phyloP scores from a whole-genome alignment of 805 yeast genomes.

The Starmera pachycereana region DNA sequence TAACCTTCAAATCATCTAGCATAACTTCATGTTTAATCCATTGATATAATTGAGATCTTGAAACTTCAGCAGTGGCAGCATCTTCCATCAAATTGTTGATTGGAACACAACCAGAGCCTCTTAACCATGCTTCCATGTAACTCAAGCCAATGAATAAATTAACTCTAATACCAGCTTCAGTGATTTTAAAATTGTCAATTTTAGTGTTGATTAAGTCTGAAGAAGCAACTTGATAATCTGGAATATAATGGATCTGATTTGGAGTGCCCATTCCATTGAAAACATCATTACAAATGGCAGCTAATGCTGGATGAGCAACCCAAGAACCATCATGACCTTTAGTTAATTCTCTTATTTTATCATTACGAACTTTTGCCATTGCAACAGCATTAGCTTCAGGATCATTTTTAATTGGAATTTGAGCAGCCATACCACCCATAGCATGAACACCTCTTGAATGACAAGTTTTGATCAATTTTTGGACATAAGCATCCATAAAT shows the following conservation, averaged over 20 bases:
- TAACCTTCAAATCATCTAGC: conserved; percentile 46
- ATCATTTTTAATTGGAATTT: conserved; percentile 72
- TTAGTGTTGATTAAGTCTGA: conserved; percentile 53
- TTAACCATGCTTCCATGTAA: conserved; percentile 80
- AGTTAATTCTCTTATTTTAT: conserved; percentile 63
- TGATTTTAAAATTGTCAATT: conserved; percentile 52
- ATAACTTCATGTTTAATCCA: conserved; percentile 68
- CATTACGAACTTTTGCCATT: conserved; percentile 61
- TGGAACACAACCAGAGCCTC: conserved; percentile 80
- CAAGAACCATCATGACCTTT: conserved; percentile 85
- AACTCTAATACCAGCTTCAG: conserved; percentile 59
- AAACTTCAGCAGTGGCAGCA: conserved; percentile 85
- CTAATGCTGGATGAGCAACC: conserved; percentile 84
- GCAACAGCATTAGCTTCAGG: conserved; percentile 52
- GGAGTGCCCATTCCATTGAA: conserved; percentile 77
- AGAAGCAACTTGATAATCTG: conserved; percentile 37
- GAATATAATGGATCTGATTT: conserved; percentile 51
- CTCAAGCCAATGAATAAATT: conserved; percentile 68
- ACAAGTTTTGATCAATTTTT: conserved; percentile 60
- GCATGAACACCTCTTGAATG: conserved; percentile 78
- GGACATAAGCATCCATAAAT: conserved; percentile 72
- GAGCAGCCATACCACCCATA: conserved; percentile 90
- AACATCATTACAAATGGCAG: conserved; percentile 60
- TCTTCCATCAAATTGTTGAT: conserved; percentile 83
- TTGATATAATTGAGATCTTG: conserved; percentile 72